Evolutionary conservation across 1,284 basidiomycete genomes (phyloP).

Genomic region (Mixia osmundae): DNA sequence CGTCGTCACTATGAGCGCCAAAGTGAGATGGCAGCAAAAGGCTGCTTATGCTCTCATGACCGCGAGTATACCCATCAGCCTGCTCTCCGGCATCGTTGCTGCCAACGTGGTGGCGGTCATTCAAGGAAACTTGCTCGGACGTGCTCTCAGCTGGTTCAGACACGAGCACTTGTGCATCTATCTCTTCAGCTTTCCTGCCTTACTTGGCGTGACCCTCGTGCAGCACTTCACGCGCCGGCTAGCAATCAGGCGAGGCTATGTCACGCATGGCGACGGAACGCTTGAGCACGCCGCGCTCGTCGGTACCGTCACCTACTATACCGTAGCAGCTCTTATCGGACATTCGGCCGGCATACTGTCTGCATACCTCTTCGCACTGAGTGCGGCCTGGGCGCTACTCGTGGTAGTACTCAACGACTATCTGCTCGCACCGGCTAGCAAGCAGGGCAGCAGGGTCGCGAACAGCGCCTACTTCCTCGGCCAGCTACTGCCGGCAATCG

Average conservation of each 20-base stretch:
- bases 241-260: conserved; percentile 6
- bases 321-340: conserved; percentile 29
- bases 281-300: conserved; percentile 39
- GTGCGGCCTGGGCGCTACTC: conserved; percentile 17
- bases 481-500: conserved; percentile 35
- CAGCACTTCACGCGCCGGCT: conserved; percentile 8
- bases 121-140: conserved; percentile 40
- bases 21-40: background rate
- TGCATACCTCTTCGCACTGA: conserved; percentile 39
- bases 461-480: conserved; percentile 36
- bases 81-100: conserved; percentile 29
- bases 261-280: conserved; percentile 12
- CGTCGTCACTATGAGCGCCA: conserved; percentile 1
- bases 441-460: conserved; percentile 11
- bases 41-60: conserved; percentile 12
- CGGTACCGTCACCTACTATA: conserved; percentile 37
- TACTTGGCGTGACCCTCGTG: conserved; percentile 21
- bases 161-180: conserved; percentile 40
- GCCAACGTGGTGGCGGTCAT: conserved; percentile 50
- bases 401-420: conserved; percentile 33
- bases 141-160: conserved; percentile 26
- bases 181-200: conserved; percentile 53
- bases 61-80: conserved; percentile 12
- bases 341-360: conserved; percentile 45
- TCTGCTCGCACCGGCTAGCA: conserved; percentile 17